phyloP scores from a whole-genome alignment of 2,329 filamentous ascomycete genomes.

The Ramichloridium luteum region DNA sequence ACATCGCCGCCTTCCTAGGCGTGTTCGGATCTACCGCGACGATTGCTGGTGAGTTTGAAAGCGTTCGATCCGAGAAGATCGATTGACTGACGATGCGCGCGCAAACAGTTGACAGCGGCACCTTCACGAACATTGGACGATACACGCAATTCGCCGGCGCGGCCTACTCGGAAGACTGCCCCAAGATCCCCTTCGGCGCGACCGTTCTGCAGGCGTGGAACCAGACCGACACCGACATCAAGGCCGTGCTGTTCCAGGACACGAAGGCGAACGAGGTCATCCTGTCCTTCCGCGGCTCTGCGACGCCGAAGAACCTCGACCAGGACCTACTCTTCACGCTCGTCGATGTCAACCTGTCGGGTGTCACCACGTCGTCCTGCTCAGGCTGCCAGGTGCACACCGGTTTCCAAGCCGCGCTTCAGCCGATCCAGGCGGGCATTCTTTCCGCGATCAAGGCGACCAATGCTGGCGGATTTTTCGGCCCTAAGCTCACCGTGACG shows the following conservation, averaged over 20 bases:
- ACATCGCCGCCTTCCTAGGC: no score
- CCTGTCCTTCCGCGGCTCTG: slow-evolving; percentile 47
- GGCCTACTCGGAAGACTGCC: slow-evolving; percentile 2
- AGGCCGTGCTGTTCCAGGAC: slow-evolving; percentile 1
- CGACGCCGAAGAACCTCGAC: slow-evolving; percentile 49
- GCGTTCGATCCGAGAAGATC: no score
- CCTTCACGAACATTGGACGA: slow-evolving; percentile 4
- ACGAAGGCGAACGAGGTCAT: slow-evolving; percentile 37
- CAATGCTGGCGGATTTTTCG: slow-evolving; percentile 26
- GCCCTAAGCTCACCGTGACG: slow-evolving; percentile 44
- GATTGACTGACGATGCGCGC: no score
- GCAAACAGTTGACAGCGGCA: no score
- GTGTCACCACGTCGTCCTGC: slow-evolving; percentile 28
- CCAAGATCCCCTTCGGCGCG: slow-evolving; percentile 1
- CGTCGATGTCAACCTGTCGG: slow-evolving; percentile 24
- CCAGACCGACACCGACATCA: slow-evolving; percentile 1
- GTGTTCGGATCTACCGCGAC: no score
- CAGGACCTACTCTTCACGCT: slow-evolving; percentile 39
- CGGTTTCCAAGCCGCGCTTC: slow-evolving; percentile 50
- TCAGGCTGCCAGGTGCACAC: slow-evolving; percentile 40
- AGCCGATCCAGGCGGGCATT: slow-evolving; percentile 39
- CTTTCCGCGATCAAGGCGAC: slow-evolving; percentile 32
- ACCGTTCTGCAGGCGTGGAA: background rate
- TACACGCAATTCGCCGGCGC: slow-evolving; percentile 4
- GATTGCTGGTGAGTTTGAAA: no score